A percentile compares a stretch with the other conserved stretches of the same genome.
phyloP scores from a whole-genome alignment of 106 monocot species.

The Dendrobium catenatum region DNA sequence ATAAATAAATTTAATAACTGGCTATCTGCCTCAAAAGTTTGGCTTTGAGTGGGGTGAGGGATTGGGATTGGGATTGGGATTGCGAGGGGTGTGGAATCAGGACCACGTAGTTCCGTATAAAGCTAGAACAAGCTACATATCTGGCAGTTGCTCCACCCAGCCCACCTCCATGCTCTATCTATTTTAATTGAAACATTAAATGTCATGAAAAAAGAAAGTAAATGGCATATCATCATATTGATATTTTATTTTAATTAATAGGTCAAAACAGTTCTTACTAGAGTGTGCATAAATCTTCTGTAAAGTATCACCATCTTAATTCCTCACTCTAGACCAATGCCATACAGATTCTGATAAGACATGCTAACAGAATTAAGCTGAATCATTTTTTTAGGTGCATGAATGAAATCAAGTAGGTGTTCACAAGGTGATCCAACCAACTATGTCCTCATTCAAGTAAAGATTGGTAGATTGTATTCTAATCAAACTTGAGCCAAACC shows the following conservation, averaged over 20 bases:
- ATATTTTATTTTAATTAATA: not conserved
- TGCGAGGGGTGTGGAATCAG: too few species aligned
- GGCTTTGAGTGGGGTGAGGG: too few species aligned
- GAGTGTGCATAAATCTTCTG: not conserved
- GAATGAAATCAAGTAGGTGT: too few species aligned
- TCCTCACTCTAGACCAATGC: not conserved
- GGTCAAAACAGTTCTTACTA: not conserved
- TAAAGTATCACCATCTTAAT: not conserved
- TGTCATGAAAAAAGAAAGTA: not conserved
- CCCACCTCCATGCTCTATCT: not conserved
- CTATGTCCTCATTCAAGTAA: too few species aligned
- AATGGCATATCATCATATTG: not conserved
- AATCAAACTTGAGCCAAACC: not conserved
- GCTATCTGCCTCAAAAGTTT: too few species aligned
- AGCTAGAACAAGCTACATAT: too few species aligned
- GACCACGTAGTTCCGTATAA: too few species aligned
- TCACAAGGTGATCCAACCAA: too few species aligned
- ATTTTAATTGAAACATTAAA: not conserved
- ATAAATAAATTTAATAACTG: too few species aligned
- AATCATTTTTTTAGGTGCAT: not conserved
- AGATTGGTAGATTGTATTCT: not conserved
- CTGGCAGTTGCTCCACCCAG: not conserved
- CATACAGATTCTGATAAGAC: not conserved
- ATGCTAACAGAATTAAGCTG: not conserved
- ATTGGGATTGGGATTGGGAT: too few species aligned